Evolutionary conservation across 176 grass and related monocot genomes (phyloP).

Genomic region (Hsuehochloa calcarea): DNA sequence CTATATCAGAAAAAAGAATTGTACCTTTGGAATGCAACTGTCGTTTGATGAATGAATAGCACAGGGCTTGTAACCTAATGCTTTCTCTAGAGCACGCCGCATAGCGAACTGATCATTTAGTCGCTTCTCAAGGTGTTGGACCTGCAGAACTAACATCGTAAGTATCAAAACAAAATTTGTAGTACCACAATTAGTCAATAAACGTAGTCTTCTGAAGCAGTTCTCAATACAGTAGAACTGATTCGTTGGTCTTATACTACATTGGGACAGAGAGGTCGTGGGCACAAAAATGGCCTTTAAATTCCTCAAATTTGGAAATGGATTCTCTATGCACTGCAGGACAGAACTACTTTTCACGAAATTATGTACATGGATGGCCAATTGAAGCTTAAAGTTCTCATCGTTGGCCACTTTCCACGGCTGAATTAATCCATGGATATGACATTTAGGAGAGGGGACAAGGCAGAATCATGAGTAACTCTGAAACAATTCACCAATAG

Average conservation of each 20-base stretch:
- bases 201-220: neutral
- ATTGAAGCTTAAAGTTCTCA: neutral
- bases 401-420: neutral
- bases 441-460: neutral
- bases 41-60: constrained; percentile 39
- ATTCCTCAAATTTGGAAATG: neutral
- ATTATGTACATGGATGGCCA: neutral
- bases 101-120: constrained; percentile 76
- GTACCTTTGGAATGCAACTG: constrained; percentile 69
- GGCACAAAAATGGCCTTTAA: neutral
- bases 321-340: neutral
- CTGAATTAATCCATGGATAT: neutral
- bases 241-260: neutral
- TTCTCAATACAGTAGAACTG: neutral
- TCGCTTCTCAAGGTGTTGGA: constrained; percentile 76
- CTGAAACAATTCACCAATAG: neutral
- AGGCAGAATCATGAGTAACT: neutral
- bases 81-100: constrained; percentile 68
- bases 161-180: neutral
- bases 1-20: neutral
- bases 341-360: neutral
- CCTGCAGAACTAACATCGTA: constrained; percentile 43
- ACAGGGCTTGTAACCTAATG: constrained; percentile 57
- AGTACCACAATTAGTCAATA: neutral
- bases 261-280: neutral